Evolutionary conservation across 2,329 filamentous ascomycete species (phyloP), one percentile per base, ranked within the genome.

Genomic region (Aspergillus quadrilineatus): DNA sequence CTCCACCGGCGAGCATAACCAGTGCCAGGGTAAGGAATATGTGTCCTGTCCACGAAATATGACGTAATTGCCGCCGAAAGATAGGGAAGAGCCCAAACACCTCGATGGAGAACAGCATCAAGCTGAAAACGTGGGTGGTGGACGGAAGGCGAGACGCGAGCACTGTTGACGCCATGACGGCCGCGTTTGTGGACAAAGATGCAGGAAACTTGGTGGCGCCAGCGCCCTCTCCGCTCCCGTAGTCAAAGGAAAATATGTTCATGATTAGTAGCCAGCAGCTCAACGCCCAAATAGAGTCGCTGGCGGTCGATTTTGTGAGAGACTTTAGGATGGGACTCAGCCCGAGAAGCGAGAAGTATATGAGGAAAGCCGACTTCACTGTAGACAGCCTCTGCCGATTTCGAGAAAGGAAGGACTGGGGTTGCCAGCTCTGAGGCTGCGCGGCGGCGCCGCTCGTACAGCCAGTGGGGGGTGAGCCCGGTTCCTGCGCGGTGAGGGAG

Each of bases 221-320:
- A 28, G 73, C 70, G 63, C 72, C 71, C 53, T 75, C 71, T 10
- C 72, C 72, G 52, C 89, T 89, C 9, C 90, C 90, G 73, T 99
- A 99, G 79, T 99, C 94, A 69, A 97, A 97, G 72, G 95, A 97
- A 75, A 96, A 95, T 60, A 97, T 91, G 73, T 99, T 99, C 75
- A 97, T 93, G 67, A 89, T 85, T 60, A 99, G 85, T 44, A 99
- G 82, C 86, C 92, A 94, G 68, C 90, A 92, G 50, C 90, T 94
- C 79, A 99, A 89, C 56, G 94, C 91, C 94, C 94, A 99, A 71
- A 99, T 99, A 43, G 89, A 94, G 80, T 99, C 94, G 55, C 85
- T 89, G 6, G 90, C 93, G 4, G 93, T 97, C 4, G 92, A 97
- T 50, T 84, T 85, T 0, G 94, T 99, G n/a, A 99, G 83, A 1